phyloP scores from a whole-genome alignment of 2,329 filamentous ascomycete genomes.

The Parastagonospora avenae region DNA sequence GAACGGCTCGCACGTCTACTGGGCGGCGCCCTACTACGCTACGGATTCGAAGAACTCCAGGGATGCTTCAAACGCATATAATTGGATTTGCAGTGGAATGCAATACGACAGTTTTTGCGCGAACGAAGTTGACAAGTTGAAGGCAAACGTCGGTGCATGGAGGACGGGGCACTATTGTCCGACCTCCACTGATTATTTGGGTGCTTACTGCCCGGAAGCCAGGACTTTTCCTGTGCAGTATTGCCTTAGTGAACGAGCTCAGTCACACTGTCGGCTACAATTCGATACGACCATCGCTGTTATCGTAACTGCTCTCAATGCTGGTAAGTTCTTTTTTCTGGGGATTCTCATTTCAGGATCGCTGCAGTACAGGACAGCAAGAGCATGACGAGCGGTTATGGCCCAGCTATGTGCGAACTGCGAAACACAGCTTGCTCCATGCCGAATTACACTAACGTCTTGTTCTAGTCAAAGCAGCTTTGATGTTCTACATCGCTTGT shows the following conservation, averaged over 20 bases:
- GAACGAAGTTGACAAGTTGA: background rate
- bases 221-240: constrained; percentile 14
- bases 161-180: constrained; percentile 3
- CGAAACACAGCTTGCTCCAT: background rate
- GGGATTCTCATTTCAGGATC: no score
- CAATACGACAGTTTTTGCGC: background rate
- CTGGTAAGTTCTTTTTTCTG: constrained; percentile 1
- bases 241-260: constrained; percentile 23
- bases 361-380: no score
- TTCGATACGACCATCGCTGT: constrained; percentile 17
- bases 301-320: constrained; percentile 21
- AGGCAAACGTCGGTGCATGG: constrained; percentile 5
- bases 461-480: constrained; percentile 18
- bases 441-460: background rate
- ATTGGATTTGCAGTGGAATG: constrained; percentile 14
- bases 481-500: constrained; percentile 22
- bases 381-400: no score
- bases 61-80: constrained; percentile 1
- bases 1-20: constrained; percentile 12
- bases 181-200: background rate
- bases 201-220: background rate
- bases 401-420: no score
- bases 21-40: background rate
- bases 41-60: background rate
- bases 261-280: constrained; percentile 22